Evolutionary conservation across 345 rosid species (phyloP), one percentile per base, ranked within the genome.

Genomic region (Moricandia moricandioides): DNA sequence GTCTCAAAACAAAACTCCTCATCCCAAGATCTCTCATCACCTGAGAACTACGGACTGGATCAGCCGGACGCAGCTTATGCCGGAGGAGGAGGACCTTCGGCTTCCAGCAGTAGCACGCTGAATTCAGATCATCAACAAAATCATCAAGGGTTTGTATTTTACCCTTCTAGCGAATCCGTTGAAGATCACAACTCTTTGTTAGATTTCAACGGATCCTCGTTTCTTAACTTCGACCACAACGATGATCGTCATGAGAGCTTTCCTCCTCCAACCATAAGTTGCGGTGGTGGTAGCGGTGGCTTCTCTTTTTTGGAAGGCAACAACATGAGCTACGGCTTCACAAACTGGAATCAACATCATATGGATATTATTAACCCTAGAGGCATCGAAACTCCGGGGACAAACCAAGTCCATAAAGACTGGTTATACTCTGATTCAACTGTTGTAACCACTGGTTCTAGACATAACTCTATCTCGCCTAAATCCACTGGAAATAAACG

Each of bases 141-240:
- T 10, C 29, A 70, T 17, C 72, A 70, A 65, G 88, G 87, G 16
- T 73, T 82, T 16, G 55, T 74, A 9, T 83, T 85, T 70, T 82
- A 56, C 62, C 74, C 76, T n/a, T 49, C 81, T 3, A 59, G 67
- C 9, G 79, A 81, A 18, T 73, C 68, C 9, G 65, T 78, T 65
- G 78, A 84, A 69, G 88, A 84, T 71, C 73, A 61, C 79, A 83
- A 84, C 65, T 87, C 97, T 70, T 70, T 88, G 82, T 85, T 92
- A 79, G 82, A 86, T 67, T 92, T 92, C 87, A 78, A 82, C 64
- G 88, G 86, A 64, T 84, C 97, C 69, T 86, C 97, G 65, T 78
- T 88, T 75, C 90, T 89, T 39, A 92, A 90, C 85, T 92, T 90
- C 16, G 85, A 82, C 69, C 85, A 79, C 59, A 82, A 69, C 45